phyloP scores from a whole-genome alignment of 2,329 filamentous ascomycete genomes.

The Drechmeria coniospora region DNA sequence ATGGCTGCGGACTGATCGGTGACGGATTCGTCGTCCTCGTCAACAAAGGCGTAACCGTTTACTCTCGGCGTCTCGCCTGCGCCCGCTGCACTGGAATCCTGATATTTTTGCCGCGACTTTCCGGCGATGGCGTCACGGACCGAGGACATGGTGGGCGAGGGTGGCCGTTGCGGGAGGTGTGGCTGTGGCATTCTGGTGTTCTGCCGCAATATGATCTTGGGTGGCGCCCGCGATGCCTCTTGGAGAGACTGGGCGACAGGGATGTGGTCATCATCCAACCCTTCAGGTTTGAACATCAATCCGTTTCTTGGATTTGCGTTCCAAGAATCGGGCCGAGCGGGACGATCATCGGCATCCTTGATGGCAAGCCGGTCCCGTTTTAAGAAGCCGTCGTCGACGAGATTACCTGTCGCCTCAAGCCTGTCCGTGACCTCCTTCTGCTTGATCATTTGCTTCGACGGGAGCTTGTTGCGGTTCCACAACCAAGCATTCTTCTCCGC shows the following conservation, averaged over 20 bases:
- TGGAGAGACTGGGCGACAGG: slow-evolving; percentile 57
- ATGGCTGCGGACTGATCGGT: slow-evolving; percentile 23
- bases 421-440: slow-evolving; percentile 46
- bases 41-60: slow-evolving; percentile 88
- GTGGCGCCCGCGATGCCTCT: slow-evolving; percentile 53
- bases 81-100: slow-evolving; percentile 38
- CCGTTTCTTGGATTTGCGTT: slow-evolving; percentile 59
- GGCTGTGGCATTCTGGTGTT: slow-evolving; percentile 64
- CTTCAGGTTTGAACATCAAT: slow-evolving; percentile 72
- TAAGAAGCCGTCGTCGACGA: slow-evolving; percentile 42
- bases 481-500: slow-evolving; percentile 81
- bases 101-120: slow-evolving; percentile 43
- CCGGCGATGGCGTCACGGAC: slow-evolving; percentile 74
- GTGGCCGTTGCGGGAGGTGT: slow-evolving; percentile 30
- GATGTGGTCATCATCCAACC: slow-evolving; percentile 39
- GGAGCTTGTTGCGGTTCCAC: slow-evolving; percentile 77
- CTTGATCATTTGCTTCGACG: slow-evolving; percentile 59
- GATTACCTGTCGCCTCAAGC: slow-evolving; percentile 27
- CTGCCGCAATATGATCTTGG: slow-evolving; percentile 62
- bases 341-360: slow-evolving; percentile 51
- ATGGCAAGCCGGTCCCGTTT: slow-evolving; percentile 45
- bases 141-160: slow-evolving; percentile 72
- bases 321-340: slow-evolving; percentile 66
- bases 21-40: slow-evolving; percentile 41
- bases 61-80: slow-evolving; percentile 75